Percentiles rank a stretch among this genome's conserved stretches.
These are phyloP conservation scores for Cardamine resedifolia DNA, from an alignment of 345 rosid species.

Conservation along the genomic window DNA sequence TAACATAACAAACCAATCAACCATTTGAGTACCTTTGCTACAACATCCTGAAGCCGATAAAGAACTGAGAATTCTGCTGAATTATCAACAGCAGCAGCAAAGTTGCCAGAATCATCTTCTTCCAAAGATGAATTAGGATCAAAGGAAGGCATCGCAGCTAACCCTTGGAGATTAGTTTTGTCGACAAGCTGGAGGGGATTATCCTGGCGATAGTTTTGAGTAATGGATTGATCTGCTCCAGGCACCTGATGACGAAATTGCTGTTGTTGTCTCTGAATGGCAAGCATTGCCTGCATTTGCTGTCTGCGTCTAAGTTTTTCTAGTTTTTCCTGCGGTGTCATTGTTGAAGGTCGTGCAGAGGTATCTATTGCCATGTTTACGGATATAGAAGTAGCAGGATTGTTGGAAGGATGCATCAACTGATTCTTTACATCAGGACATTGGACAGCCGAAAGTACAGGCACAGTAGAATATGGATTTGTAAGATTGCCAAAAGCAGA, in stretches of 20 bases:
- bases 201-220: slow-evolving; percentile 47
- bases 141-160: slow-evolving; percentile 47
- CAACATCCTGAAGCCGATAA: slow-evolving; percentile 68
- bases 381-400: slow-evolving; percentile 44
- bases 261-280: slow-evolving; percentile 83
- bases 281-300: slow-evolving; percentile 97
- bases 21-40: slow-evolving; percentile 61
- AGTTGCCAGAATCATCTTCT: slow-evolving; percentile 56
- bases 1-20: slow-evolving; percentile 29
- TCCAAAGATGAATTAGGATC: slow-evolving; percentile 59
- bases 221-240: slow-evolving; percentile 41
- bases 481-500: slow-evolving; percentile 51
- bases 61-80: slow-evolving; percentile 57
- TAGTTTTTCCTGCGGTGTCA: slow-evolving; percentile 95
- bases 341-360: slow-evolving; percentile 52
- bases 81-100: slow-evolving; percentile 46
- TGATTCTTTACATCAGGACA: slow-evolving; percentile 50
- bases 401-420: slow-evolving; percentile 50
- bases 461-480: slow-evolving; percentile 57
- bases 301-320: slow-evolving; percentile 89
- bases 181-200: slow-evolving; percentile 48
- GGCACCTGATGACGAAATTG: slow-evolving; percentile 58
- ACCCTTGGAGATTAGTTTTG: slow-evolving; percentile 51
- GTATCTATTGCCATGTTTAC: slow-evolving; percentile 45
- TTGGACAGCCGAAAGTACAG: slow-evolving; percentile 51